These are phyloP conservation scores for Fusarium sp. DNA, from an alignment of 2,329 filamentous ascomycete species.

Conservation along the genomic window DNA sequence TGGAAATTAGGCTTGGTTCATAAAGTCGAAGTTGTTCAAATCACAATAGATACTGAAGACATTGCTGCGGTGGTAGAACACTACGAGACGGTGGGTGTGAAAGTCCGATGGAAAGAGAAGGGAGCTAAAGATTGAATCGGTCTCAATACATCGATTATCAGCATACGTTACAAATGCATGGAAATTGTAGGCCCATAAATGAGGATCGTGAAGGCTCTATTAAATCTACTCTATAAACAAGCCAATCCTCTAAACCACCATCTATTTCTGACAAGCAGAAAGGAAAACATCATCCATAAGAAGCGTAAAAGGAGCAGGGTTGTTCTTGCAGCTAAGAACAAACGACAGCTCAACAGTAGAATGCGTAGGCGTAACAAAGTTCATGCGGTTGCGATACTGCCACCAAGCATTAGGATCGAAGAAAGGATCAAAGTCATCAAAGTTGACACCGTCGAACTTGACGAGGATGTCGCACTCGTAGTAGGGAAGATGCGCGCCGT, in stretches of 20 bases:
- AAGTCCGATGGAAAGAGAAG: not conserved
- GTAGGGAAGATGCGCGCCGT: not conserved
- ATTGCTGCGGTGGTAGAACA: not conserved
- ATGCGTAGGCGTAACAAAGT: not conserved
- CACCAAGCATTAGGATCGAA: not conserved
- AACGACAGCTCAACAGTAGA: not conserved
- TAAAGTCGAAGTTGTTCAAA: not conserved
- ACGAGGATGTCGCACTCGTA: constrained; percentile 24
- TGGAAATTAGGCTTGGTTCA: not conserved
- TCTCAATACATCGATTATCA: too few species aligned
- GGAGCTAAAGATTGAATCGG: not conserved
- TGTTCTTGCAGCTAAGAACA: constrained; percentile 10
- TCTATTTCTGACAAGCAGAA: not conserved
- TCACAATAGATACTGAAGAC: not conserved
- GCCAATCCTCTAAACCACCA: not conserved
- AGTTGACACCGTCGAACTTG: not conserved
- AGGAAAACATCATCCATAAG: constrained; percentile 26
- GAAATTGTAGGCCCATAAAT: accelerated
- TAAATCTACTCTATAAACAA: not conserved
- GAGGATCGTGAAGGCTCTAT: not conserved
- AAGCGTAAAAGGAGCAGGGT: constrained; percentile 6
- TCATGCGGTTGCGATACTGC: constrained; percentile 6
- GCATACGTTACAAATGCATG: not conserved
- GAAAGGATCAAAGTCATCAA: constrained; percentile 34
- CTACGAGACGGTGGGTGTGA: not conserved